phyloP scores from a whole-genome alignment of 495 filamentous ascomycete species.

The Podospora didyma region DNA sequence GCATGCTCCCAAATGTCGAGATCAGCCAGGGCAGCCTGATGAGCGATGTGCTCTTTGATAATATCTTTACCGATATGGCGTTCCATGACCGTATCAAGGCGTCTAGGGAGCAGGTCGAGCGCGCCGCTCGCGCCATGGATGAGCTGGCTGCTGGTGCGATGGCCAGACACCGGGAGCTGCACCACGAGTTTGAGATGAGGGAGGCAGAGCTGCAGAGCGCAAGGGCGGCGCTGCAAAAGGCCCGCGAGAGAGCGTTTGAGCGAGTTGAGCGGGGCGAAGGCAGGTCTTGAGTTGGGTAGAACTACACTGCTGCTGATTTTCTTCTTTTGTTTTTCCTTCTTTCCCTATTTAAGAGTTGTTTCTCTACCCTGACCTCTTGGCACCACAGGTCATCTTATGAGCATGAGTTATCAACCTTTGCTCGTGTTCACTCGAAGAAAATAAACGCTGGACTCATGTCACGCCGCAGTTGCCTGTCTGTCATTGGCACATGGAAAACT shows the following conservation, averaged over 20 bases:
- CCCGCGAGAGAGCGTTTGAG: slow-evolving; percentile 1
- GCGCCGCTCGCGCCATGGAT: slow-evolving; percentile 19
- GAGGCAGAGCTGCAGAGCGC: slow-evolving; percentile 27
- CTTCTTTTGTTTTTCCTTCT: too few relatives aligned
- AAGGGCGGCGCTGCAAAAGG: slow-evolving; percentile 36
- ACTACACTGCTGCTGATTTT: too few relatives aligned
- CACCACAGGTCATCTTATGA: too few relatives aligned
- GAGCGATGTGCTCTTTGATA: slow-evolving; percentile 45
- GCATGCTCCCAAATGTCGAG: slow-evolving; percentile 23
- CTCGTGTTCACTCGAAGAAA: too few relatives aligned
- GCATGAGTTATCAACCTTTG: too few relatives aligned
- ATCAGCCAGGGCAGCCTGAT: slow-evolving; percentile 37
- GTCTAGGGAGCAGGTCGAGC: slow-evolving; percentile 25
- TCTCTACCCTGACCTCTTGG: too few relatives aligned
- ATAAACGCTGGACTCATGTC: too few relatives aligned
- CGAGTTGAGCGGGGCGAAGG: background rate
- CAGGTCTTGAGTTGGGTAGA: too few relatives aligned
- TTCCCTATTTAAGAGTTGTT: too few relatives aligned
- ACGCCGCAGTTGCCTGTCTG: too few relatives aligned
- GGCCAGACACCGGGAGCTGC: slow-evolving; percentile 15
- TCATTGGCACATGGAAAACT: too few relatives aligned
- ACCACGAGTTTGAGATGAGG: slow-evolving; percentile 16
- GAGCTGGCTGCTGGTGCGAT: slow-evolving; percentile 16
- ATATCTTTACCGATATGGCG: slow-evolving; percentile 43
- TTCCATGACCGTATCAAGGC: slow-evolving; percentile 44